These are phyloP conservation scores for Avena insularis DNA, from an alignment of 176 grass and related monocot species.

Conservation along the genomic window DNA sequence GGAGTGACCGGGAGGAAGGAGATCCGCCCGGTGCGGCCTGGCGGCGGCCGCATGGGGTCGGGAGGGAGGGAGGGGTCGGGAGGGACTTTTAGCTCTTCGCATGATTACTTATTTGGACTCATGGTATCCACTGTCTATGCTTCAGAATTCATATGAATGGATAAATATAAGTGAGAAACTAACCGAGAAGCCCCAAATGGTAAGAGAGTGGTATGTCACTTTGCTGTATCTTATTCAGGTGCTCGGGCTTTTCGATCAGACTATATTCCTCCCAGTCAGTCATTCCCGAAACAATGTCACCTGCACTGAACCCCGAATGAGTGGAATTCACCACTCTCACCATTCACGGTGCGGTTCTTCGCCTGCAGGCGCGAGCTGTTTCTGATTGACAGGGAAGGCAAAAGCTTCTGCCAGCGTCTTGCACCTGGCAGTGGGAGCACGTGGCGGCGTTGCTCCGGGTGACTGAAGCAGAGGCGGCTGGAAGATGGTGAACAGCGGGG, in stretches of 20 bases:
- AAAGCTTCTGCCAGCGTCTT: no score
- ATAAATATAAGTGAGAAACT: neutral
- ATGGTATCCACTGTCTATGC: neutral
- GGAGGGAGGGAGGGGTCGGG: no score
- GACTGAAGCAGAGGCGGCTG: no score
- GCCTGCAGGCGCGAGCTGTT: no score
- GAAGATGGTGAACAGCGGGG: no score
- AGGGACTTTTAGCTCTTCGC: no score
- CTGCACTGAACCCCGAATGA: slow-evolving; percentile 57
- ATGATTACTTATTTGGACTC: neutral
- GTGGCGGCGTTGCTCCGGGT: no score
- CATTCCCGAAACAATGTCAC: slow-evolving; percentile 71
- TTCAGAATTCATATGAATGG: neutral
- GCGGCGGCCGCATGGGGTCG: no score
- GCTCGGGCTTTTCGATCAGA: slow-evolving; percentile 57
- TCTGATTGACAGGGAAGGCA: no score
- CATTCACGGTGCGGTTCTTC: neutral
- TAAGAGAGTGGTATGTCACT: slow-evolving; percentile 73
- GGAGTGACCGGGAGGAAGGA: no score
- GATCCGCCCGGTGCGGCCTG: no score
- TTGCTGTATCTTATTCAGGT: slow-evolving; percentile 61
- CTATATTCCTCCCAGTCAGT: slow-evolving; percentile 91
- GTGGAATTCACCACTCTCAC: slow-evolving; percentile 68
- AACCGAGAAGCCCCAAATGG: slow-evolving; percentile 76
- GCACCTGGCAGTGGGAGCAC: no score